phyloP scores from a whole-genome alignment of 2,329 filamentous ascomycete species.

The Cladophialophora immunda region DNA sequence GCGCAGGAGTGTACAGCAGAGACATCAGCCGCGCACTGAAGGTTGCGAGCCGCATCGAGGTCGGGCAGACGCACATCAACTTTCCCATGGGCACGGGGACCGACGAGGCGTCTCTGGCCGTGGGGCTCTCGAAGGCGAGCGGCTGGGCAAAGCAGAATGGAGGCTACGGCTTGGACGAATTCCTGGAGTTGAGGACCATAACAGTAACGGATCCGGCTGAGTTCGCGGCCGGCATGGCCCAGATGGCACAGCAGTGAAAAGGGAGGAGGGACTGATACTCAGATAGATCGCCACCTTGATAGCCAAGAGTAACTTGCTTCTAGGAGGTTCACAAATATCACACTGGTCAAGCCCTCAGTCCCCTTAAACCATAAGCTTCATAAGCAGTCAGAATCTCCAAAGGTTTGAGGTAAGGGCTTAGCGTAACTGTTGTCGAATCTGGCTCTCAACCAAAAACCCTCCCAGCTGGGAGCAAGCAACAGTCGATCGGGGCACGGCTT shows the following conservation, averaged over 20 bases:
- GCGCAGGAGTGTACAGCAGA: slow-evolving; percentile 23
- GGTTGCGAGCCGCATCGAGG: slow-evolving; percentile 92
- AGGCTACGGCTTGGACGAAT: slow-evolving; percentile 20
- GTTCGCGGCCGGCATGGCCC: slow-evolving; percentile 9
- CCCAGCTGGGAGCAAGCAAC: slow-evolving; percentile 10
- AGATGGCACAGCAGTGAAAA: background rate
- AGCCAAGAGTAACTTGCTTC: too few species aligned
- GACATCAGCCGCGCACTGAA: slow-evolving; percentile 63
- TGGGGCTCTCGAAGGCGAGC: slow-evolving; percentile 19
- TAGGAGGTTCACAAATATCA: too few species aligned
- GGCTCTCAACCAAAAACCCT: slow-evolving; percentile 4
- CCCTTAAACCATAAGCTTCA: too few species aligned
- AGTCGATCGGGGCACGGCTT: background rate
- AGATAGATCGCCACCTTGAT: too few species aligned
- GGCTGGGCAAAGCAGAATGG: slow-evolving; percentile 22
- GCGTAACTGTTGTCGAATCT: slow-evolving; percentile 51
- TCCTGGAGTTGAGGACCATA: slow-evolving; percentile 18
- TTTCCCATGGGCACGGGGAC: slow-evolving; percentile 14
- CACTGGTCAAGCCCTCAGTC: too few species aligned
- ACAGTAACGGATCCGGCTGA: slow-evolving; percentile 15
- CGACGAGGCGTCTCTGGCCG: slow-evolving; percentile 18
- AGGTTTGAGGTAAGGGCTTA: slow-evolving; percentile 62
- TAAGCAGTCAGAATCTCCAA: slow-evolving; percentile 44
- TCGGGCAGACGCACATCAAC: slow-evolving; percentile 55
- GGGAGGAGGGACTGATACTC: too few species aligned